These are phyloP conservation scores for Naganishia friedmannii DNA, from an alignment of 768 basidiomycete species.

Conservation along the genomic window DNA sequence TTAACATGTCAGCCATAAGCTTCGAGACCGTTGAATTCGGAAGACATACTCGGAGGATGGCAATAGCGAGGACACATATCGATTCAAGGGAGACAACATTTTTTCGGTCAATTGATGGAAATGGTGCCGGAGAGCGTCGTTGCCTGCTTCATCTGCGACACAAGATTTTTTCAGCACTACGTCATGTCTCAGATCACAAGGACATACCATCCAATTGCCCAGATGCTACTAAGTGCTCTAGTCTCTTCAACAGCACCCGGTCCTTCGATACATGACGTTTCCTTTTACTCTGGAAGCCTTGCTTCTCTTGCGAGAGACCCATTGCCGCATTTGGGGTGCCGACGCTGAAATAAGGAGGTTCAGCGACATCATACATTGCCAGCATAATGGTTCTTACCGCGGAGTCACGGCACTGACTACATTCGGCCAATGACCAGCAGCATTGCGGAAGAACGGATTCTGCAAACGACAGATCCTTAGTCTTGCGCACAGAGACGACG, in stretches of 20 bases:
- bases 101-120: constrained; percentile 81
- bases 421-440: constrained; percentile 52
- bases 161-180: not conserved
- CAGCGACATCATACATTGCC: not conserved
- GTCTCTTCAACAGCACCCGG: constrained; percentile 64
- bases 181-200: too few species aligned
- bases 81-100: constrained; percentile 80
- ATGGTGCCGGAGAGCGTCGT: constrained; percentile 68
- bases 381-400: not conserved
- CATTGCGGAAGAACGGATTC: constrained; percentile 53
- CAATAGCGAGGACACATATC: constrained; percentile 85
- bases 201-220: constrained; percentile 49
- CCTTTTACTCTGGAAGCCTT: constrained; percentile 56
- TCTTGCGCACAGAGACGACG: not conserved
- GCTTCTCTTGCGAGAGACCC: constrained; percentile 31
- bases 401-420: constrained; percentile 43
- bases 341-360: not conserved
- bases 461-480: constrained; percentile 27
- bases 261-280: constrained; percentile 84
- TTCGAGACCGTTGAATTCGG: too few species aligned
- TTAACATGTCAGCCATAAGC: not conserved
- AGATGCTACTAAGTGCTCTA: constrained; percentile 57
- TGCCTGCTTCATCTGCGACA: constrained; percentile 56
- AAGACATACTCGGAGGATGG: constrained; percentile 52
- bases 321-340: not conserved